Conservation (phyloP, 331 rosid species). For the Malus hybrid region DNA sequence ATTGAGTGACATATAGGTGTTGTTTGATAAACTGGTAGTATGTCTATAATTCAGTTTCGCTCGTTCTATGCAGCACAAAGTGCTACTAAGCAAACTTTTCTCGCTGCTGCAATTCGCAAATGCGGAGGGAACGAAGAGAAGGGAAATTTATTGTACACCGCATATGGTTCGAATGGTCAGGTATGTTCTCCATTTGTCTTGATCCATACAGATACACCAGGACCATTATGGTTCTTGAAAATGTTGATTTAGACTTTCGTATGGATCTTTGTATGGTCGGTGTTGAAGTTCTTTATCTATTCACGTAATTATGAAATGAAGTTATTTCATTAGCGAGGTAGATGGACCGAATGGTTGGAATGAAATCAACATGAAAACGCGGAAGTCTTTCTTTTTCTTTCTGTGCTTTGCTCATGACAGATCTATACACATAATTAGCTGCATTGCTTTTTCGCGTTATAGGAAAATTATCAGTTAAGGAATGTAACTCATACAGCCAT, state of each 20-base stretch:
- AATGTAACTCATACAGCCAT: background rate
- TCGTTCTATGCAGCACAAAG: conserved; percentile 58
- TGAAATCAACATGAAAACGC: too few relatives aligned
- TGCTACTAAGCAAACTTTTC: conserved; percentile 69
- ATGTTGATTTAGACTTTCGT: background rate
- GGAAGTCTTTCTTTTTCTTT: too few relatives aligned
- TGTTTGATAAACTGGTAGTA: background rate
- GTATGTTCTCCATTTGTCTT: conserved; percentile 31
- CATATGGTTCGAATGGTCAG: conserved; percentile 95
- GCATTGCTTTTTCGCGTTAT: background rate
- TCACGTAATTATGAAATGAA: too few relatives aligned
- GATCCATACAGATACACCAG: background rate
- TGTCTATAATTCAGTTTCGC: conserved; percentile 17
- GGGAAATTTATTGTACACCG: conserved; percentile 61
- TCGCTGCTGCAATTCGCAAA: conserved; percentile 86
- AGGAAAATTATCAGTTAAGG: too few relatives aligned
- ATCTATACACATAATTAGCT: background rate
- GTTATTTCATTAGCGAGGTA: too few relatives aligned
- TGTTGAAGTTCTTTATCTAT: too few relatives aligned
- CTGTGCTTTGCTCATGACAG: too few relatives aligned
- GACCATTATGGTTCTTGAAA: background rate
- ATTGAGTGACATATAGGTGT: background rate
- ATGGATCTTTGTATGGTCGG: too few relatives aligned
- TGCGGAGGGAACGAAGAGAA: conserved; percentile 94
- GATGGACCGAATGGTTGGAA: too few relatives aligned